phyloP scores from a whole-genome alignment of 176 grass and related monocot species.

The Sorghum bicolor region DNA sequence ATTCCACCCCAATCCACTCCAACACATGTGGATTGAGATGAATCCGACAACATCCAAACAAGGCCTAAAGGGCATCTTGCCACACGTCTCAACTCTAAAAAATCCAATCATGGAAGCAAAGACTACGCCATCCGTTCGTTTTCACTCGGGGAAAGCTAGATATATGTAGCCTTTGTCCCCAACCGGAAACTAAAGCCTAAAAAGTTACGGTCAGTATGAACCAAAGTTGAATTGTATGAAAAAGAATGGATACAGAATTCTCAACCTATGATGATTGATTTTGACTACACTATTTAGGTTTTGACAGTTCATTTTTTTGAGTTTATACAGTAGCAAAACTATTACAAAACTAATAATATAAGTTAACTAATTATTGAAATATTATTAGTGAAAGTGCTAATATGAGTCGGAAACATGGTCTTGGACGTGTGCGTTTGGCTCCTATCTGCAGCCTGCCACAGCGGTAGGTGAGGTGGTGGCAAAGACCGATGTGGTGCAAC shows the following conservation, averaged over 20 bases:
- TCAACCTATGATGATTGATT: background rate
- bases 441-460: no score
- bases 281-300: background rate
- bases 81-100: background rate
- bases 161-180: background rate
- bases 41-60: no score
- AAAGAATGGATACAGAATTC: background rate
- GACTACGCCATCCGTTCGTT: background rate
- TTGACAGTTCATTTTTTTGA: background rate
- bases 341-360: no score
- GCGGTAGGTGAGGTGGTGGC: no score
- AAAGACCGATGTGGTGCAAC: no score
- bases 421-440: no score
- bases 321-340: no score
- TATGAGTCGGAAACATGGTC: no score
- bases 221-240: background rate
- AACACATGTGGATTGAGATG: no score
- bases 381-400: no score
- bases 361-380: no score
- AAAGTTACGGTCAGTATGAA: background rate
- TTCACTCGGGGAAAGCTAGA: background rate
- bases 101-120: slow-evolving; percentile 13
- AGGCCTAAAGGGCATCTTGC: background rate
- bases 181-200: background rate
- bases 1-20: no score